Conservation (phyloP, 768 basidiomycete species). For the Hericium rajendrae region DNA sequence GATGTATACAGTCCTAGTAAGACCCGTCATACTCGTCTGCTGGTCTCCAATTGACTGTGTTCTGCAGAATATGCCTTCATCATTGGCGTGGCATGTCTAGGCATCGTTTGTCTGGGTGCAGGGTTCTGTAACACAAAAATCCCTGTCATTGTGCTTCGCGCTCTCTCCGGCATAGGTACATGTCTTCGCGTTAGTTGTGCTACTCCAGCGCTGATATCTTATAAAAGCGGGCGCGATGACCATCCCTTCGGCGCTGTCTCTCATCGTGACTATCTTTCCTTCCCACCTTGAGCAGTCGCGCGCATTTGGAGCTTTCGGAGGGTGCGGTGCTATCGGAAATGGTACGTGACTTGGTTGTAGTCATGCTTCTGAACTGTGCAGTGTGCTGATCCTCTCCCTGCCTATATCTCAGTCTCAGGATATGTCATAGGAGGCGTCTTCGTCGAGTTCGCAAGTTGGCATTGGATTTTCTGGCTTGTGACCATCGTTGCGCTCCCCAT, state of each 20-base stretch:
- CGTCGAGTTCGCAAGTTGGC: slow-evolving; percentile 27
- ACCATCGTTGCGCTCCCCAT: slow-evolving; percentile 28
- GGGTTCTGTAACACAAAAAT: neutral
- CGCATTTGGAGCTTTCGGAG: slow-evolving; percentile 35
- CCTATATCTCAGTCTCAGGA: slow-evolving; percentile 19
- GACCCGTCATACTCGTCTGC: neutral
- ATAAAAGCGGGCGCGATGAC: slow-evolving; percentile 30
- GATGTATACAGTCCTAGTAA: slow-evolving; percentile 25
- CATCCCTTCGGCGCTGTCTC: slow-evolving; percentile 31
- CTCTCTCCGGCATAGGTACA: neutral
- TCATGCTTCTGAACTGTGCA: neutral
- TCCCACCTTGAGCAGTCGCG: slow-evolving; percentile 31
- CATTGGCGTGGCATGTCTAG: neutral
- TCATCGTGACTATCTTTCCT: slow-evolving; percentile 38
- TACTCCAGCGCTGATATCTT: neutral
- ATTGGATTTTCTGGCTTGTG: slow-evolving; percentile 38
- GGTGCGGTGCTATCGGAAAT: slow-evolving; percentile 38
- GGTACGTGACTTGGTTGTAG: slow-evolving; percentile 15
- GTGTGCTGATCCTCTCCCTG: no score
- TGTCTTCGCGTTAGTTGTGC: neutral
- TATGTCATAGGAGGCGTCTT: slow-evolving; percentile 29
- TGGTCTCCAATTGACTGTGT: neutral
- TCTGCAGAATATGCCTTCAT: neutral
- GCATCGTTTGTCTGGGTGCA: neutral
- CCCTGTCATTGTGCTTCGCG: neutral